phyloP scores from a whole-genome alignment of 257 asterid species.

The Nicotiana tomentosiformis region DNA sequence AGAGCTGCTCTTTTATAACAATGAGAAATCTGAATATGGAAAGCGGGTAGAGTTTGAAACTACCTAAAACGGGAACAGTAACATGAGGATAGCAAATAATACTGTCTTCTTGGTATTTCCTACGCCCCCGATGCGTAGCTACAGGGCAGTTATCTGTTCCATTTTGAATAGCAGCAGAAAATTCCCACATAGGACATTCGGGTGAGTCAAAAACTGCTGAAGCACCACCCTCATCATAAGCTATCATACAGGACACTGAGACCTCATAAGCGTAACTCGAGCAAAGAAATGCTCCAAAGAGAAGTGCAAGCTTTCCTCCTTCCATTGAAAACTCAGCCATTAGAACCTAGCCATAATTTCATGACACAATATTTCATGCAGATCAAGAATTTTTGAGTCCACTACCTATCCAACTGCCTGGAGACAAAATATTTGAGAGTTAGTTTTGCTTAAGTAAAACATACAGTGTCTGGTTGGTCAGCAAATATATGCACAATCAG shows the following conservation, averaged over 20 bases:
- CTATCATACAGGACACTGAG: conserved; percentile 57
- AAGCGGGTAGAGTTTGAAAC: background rate
- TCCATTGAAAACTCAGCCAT: conserved; percentile 14
- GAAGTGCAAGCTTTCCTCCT: conserved; percentile 11
- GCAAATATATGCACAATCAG: background rate
- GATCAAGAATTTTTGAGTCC: background rate
- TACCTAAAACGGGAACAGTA: conserved; percentile 51
- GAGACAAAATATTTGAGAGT: background rate
- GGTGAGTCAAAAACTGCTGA: conserved; percentile 42
- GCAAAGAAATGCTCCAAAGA: conserved; percentile 20
- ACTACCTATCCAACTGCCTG: background rate
- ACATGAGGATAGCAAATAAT: conserved; percentile 47
- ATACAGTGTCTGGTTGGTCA: background rate
- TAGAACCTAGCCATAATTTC: background rate
- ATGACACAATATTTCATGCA: background rate
- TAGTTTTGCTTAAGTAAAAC: background rate
- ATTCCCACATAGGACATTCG: conserved; percentile 44
- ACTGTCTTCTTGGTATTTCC: conserved; percentile 81
- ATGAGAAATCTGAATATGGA: background rate
- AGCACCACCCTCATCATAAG: conserved; percentile 64
- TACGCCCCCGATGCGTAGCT: conserved; percentile 57
- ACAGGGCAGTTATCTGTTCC: conserved; percentile 36
- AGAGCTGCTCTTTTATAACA: background rate
- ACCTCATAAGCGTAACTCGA: conserved; percentile 28
- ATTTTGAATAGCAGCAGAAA: conserved; percentile 25